Base-by-base conservation (phyloP, 2,329 filamentous ascomycete genomes). In the Mariannaea elegans region DNA sequence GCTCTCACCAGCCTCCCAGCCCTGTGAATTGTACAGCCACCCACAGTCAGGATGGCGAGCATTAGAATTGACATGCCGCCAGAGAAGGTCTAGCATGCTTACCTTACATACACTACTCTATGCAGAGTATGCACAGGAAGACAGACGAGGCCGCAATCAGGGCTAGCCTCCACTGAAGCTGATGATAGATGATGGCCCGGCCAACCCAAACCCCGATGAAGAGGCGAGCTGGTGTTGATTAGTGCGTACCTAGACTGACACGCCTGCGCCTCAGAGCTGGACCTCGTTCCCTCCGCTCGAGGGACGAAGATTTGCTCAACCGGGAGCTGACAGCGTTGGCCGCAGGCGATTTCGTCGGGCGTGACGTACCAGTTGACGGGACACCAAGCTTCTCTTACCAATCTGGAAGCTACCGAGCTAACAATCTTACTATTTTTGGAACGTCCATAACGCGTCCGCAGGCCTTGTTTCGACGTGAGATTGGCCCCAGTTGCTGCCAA, bases 361-460 rank as follows among this genome's bases (percentile, higher is more conserved):
- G 42, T 38, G 39, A 45, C 44, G 29, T 53, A 42, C 56, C 57
- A 7, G 3, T 31, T 10, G 32, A 48, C 34, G 42, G 27, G 42
- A 58, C 59, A 49, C 55, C 59, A 63, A 53, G 50, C 56, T 65
- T 59, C 64, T 62, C 55, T 65, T 49, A 56, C 50, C 54, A 56
- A 27, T 3, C 3, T 44, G 39, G 39, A 44, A 44, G 19, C 39
- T 24, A 44, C 39, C 39, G 19, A 44, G 8, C 39, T 12, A 67
- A 64, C 62, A 70, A 66, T 68, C 61, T 68, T 58, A 59, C 62
- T 70, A 70, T 70, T 70, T 70, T 70, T 70, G 56, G 67, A 63
- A 62, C n/a, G 4, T 29, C 27, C 57, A 47, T 59, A 61, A 61
- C 61, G 68, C 63, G 65, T 59, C 66, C 55, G 12, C 36, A 36